Conservation (phyloP, 2,329 filamentous ascomycete species). For the Colletotrichum trifolii region DNA sequence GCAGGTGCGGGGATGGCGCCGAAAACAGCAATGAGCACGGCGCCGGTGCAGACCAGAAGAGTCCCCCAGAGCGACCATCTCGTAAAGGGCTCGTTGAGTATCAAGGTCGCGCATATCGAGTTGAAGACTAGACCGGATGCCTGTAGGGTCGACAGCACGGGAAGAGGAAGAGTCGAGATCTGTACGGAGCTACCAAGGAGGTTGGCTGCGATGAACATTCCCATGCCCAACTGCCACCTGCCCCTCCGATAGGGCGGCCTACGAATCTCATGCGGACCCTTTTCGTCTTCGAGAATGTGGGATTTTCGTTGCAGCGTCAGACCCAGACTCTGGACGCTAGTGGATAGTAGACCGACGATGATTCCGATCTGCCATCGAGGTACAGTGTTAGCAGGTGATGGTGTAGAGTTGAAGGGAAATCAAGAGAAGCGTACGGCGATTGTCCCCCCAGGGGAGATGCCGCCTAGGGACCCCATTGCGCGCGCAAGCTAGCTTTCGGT, state of each 20-base stretch:
- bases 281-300: conserved; percentile 97
- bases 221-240: conserved; percentile 97
- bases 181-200: conserved; percentile 95
- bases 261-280: conserved; percentile 79
- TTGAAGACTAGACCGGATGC: conserved; percentile 98
- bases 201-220: conserved; percentile 95
- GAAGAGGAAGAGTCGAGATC: conserved; percentile 93
- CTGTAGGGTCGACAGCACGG: conserved; percentile 93
- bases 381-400: conserved; percentile 20
- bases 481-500: conserved; percentile 52
- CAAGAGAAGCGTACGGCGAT: conserved; percentile 70
- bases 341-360: conserved; percentile 90
- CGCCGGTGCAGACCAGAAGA: conserved; percentile 85
- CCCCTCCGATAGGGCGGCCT: conserved; percentile 89
- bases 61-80: conserved; percentile 93
- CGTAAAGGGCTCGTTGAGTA: conserved; percentile 94
- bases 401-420: conserved; percentile 2
- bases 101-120: conserved; percentile 93
- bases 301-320: conserved; percentile 97
- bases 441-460: conserved; percentile 81
- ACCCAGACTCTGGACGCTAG: conserved; percentile 93
- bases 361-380: conserved; percentile 78
- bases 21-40: conserved; percentile 92
- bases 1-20: conserved; percentile 94
- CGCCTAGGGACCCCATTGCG: conserved; percentile 78